Conservation (phyloP, 1,139 yeast species). For the Yamadazyma diospyri region DNA sequence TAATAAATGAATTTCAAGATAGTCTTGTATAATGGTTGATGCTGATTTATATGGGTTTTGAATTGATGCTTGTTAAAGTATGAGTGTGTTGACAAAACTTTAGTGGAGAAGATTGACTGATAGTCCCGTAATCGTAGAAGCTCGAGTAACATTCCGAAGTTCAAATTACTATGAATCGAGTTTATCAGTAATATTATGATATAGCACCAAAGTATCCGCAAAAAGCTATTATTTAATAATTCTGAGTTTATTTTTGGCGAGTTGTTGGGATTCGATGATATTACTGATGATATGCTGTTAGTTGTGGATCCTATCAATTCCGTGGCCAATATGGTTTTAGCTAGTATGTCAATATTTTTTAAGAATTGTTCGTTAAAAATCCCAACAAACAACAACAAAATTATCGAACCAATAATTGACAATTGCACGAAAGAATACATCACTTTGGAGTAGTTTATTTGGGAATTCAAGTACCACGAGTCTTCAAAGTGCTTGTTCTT, state of each 20-base stretch:
- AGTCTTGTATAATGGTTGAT: not conserved
- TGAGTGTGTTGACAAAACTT: slow-evolving; percentile 6
- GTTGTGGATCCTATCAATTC: slow-evolving; percentile 41
- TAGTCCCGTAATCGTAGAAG: slow-evolving; percentile 10
- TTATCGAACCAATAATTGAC: slow-evolving; percentile 25
- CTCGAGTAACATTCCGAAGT: slow-evolving; percentile 8
- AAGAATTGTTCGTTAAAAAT: slow-evolving; percentile 31
- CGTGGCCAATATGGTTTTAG: slow-evolving; percentile 50
- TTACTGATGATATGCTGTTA: slow-evolving; percentile 6
- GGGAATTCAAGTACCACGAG: slow-evolving; percentile 11
- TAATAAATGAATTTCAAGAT: slow-evolving; percentile 29
- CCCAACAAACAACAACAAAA: slow-evolving; percentile 28
- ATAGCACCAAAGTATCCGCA: slow-evolving; percentile 12
- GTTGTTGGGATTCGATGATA: slow-evolving; percentile 4
- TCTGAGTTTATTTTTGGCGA: slow-evolving; percentile 2
- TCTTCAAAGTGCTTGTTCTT: slow-evolving; percentile 12
- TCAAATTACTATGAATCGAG: slow-evolving; percentile 7
- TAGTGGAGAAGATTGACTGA: slow-evolving; percentile 10
- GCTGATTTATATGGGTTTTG: not conserved
- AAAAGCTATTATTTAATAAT: slow-evolving; percentile 9
- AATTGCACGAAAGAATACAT: slow-evolving; percentile 21
- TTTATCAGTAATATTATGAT: slow-evolving; percentile 8
- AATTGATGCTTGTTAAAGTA: not conserved
- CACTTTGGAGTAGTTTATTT: slow-evolving; percentile 18
- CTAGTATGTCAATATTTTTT: slow-evolving; percentile 40